Percentiles rank a stretch among this genome's conserved stretches.
phyloP scores from a whole-genome alignment of 2,329 filamentous ascomycete species.

The Curvularia sp. region DNA sequence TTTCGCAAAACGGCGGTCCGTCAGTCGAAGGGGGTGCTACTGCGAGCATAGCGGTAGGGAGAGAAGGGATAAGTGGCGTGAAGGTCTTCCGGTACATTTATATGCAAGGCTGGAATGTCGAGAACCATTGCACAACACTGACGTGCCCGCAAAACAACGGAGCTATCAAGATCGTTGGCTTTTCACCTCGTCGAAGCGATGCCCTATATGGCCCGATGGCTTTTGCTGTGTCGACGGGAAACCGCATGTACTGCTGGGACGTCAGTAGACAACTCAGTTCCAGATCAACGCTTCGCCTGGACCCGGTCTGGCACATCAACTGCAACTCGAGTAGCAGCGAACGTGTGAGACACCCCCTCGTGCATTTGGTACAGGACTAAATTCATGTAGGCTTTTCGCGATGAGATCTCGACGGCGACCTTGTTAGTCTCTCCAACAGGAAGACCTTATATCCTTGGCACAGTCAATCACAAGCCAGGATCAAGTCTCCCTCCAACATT shows the following conservation, averaged over 20 bases:
- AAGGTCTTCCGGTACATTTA: constrained; percentile 27
- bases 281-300: not conserved
- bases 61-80: constrained; percentile 30
- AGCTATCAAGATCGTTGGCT: constrained; percentile 25
- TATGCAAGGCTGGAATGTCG: constrained; percentile 20
- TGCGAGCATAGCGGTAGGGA: constrained; percentile 30
- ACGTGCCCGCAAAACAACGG: constrained; percentile 25
- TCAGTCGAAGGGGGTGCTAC: constrained; percentile 9
- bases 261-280: constrained; percentile 8
- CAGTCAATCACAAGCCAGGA: constrained; percentile 28
- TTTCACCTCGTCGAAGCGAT: constrained; percentile 21
- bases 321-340: constrained; percentile 14
- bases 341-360: constrained; percentile 16
- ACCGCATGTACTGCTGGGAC: constrained; percentile 29
- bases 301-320: constrained; percentile 22
- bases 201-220: constrained; percentile 15
- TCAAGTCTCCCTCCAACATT: constrained; percentile 27
- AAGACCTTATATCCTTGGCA: constrained; percentile 28
- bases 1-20: constrained; percentile 21
- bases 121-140: constrained; percentile 16
- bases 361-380: constrained; percentile 8
- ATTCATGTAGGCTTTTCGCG: constrained; percentile 18
- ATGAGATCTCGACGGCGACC: constrained; percentile 26
- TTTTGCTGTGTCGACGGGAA: constrained; percentile 27
- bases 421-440: constrained; percentile 25